A percentile compares a stretch with the other conserved stretches of the same genome.
phyloP scores from a whole-genome alignment of 371 early-diverging fungal genomes.

The Apophysomyces variabilis region DNA sequence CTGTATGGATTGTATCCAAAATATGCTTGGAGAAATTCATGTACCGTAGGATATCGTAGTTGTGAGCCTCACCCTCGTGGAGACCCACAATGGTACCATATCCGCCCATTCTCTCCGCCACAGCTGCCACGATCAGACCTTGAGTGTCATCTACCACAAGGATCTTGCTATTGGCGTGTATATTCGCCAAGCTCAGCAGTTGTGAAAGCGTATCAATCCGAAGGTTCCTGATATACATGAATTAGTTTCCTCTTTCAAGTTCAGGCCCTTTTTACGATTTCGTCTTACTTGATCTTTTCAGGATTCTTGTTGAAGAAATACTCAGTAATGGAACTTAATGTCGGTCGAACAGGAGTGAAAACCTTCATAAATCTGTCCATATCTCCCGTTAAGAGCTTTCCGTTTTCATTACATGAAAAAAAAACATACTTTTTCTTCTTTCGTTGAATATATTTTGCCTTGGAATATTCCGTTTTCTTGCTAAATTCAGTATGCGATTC shows the following conservation, averaged over 20 bases:
- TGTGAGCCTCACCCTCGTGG: conserved; percentile 78
- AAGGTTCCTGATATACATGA: conserved; percentile 59
- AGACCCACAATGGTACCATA: conserved; percentile 69
- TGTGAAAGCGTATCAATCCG: conserved; percentile 94
- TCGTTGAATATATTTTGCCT: conserved; percentile 93
- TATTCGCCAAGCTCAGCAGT: conserved; percentile 80
- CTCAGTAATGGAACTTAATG: conserved; percentile 75
- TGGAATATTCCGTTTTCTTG: conserved; percentile 93
- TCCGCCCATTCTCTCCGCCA: conserved; percentile 87
- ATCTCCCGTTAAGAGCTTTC: neutral
- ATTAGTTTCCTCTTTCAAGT: neutral
- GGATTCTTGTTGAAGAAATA: conserved; percentile 83
- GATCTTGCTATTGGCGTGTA: conserved; percentile 60
- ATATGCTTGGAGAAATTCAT: conserved; percentile 73
- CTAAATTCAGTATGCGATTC: conserved; percentile 87
- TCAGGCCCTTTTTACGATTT: neutral
- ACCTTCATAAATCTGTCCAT: conserved; percentile 75
- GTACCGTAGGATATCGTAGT: conserved; percentile 79
- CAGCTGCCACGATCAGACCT: conserved; percentile 45
- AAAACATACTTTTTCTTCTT: conserved; percentile 85
- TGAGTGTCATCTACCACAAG: conserved; percentile 83
- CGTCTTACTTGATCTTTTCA: conserved; percentile 72
- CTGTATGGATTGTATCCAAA: conserved; percentile 60
- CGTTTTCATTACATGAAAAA: neutral
- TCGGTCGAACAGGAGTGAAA: conserved; percentile 85